Evolutionary conservation across 352 stramenopile species (phyloP).

Genomic region (Globisporangium radiosum): DNA sequence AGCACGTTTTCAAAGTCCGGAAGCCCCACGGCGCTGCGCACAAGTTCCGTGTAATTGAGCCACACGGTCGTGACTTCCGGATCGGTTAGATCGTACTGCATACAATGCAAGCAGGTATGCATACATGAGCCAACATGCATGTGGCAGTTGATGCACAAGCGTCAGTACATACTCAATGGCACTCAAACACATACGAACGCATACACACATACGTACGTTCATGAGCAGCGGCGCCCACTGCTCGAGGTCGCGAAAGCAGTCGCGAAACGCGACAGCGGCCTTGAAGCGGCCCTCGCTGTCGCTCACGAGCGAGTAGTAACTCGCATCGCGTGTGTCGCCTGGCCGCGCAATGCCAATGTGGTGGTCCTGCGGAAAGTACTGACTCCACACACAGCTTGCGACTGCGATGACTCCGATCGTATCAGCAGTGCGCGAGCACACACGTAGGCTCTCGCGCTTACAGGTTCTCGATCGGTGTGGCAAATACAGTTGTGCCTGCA

Average conservation of each 20-base stretch:
- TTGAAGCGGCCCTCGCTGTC: slow-evolving; percentile 49
- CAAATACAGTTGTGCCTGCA: background rate
- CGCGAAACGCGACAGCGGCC: slow-evolving; percentile 43
- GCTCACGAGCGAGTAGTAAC: slow-evolving; percentile 44
- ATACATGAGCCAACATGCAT: no score
- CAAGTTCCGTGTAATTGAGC: slow-evolving; percentile 46
- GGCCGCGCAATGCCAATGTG: slow-evolving; percentile 34
- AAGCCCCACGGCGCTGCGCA: slow-evolving; percentile 29
- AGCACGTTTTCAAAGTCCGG: slow-evolving; percentile 47
- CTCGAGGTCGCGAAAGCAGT: slow-evolving; percentile 39
- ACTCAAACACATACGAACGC: background rate
- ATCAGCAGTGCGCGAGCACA: background rate
- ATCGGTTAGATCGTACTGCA: slow-evolving; percentile 44
- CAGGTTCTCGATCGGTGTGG: background rate
- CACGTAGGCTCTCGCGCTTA: no score
- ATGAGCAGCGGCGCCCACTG: slow-evolving; percentile 46
- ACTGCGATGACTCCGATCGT: slow-evolving; percentile 14
- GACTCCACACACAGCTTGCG: slow-evolving; percentile 65
- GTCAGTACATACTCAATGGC: background rate
- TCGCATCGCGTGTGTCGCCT: slow-evolving; percentile 29
- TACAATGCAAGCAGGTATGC: background rate
- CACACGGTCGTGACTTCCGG: slow-evolving; percentile 39
- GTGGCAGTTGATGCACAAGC: background rate
- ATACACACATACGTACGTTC: slow-evolving; percentile 3
- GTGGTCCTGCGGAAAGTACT: slow-evolving; percentile 72